Percentiles rank a stretch among this genome's conserved stretches.
These are phyloP conservation scores for Piper longum DNA, from an alignment of 164 flowering plant genomes.

Conservation along the genomic window DNA sequence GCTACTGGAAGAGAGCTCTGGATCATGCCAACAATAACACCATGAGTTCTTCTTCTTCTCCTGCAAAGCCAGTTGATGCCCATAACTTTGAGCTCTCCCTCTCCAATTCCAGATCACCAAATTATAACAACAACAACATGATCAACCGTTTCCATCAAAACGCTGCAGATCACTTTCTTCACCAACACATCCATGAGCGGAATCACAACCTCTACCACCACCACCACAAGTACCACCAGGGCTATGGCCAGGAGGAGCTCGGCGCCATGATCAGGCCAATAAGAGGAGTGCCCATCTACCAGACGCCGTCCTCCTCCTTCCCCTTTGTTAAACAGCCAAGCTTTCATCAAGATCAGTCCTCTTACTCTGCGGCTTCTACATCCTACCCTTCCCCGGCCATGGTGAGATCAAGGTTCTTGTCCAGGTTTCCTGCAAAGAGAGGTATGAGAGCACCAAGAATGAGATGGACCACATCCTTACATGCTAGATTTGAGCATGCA, in stretches of 20 bases:
- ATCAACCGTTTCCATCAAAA: slow-evolving; percentile 1
- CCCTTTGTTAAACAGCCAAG: slow-evolving; percentile 26
- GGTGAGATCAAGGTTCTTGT: slow-evolving; percentile 55
- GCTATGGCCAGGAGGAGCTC: slow-evolving; percentile 23
- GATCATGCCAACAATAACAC: slow-evolving; percentile 27
- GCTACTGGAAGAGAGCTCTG: slow-evolving; percentile 65
- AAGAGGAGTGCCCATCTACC: slow-evolving; percentile 84
- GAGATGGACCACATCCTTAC: slow-evolving; percentile 96
- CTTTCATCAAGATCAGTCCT: slow-evolving; percentile 12
- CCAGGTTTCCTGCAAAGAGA: slow-evolving; percentile 69
- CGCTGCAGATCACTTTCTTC: slow-evolving; percentile 9
- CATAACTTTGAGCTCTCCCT: slow-evolving; percentile 38
- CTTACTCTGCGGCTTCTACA: background rate
- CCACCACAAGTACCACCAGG: slow-evolving; percentile 10
- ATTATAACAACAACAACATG: slow-evolving; percentile 9
- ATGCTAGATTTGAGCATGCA: slow-evolving; percentile 91
- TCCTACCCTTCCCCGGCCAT: slow-evolving; percentile 23
- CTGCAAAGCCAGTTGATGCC: too few species aligned
- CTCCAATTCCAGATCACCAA: slow-evolving; percentile 33
- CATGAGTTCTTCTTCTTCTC: too few species aligned
- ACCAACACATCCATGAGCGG: slow-evolving; percentile 12
- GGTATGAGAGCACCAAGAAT: slow-evolving; percentile 90
- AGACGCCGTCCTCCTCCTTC: slow-evolving; percentile 15
- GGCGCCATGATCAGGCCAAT: slow-evolving; percentile 53
- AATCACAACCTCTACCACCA: slow-evolving; percentile 7